Evolutionary conservation across 2,329 filamentous ascomycete species (phyloP), one percentile per base, ranked within the genome.

Genomic region (Lachnum nothofagi): DNA sequence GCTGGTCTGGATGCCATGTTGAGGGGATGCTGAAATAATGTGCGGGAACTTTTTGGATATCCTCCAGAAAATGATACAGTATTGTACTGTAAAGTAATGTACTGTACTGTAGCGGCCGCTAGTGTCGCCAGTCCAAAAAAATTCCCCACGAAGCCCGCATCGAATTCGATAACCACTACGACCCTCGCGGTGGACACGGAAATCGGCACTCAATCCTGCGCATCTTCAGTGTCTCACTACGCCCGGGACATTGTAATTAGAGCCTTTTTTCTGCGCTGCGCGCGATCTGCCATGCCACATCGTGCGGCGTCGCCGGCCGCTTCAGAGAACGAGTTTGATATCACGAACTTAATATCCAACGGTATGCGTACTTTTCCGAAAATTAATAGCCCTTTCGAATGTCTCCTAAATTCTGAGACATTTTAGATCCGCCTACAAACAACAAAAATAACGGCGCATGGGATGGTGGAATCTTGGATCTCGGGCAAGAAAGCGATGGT

Each of bases 281-380:
- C 25, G 19, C 38, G 6, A 37, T 25, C 34, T 42, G 47, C 41
- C 29, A 95, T 94, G 88, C 77, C 78, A 70, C 76, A 75, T 66
- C 83, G 88, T 63, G 82, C 80, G 63, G 77, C 78, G 49, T 97
- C 93, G 37, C 93, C 91, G 51, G 82, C 89, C 42, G 76, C 79
- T 50, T 97, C 91, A 42, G 91, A 97, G 70, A 86, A 84, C 57
- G 93, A 95, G 65, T 82, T 94, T 63, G 93, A 98, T 63, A 96
- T 98, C 45, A 82, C 89, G 17, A 83, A 78, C 53, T 84, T 85
- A 2, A 75, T 96, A 9, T 86, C 91, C 61, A 78, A 82, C 45
- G 78, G 76, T 49, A 70, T 51, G 72, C 72, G 42, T 64, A 71
- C 46, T 54, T 67, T 60, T 49, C 61, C 46, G 57, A 53, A 50